A percentile compares a stretch with the other conserved stretches of the same genome.
Conservation (phyloP, 2,329 filamentous ascomycete genomes). For the Amphichorda felina region DNA sequence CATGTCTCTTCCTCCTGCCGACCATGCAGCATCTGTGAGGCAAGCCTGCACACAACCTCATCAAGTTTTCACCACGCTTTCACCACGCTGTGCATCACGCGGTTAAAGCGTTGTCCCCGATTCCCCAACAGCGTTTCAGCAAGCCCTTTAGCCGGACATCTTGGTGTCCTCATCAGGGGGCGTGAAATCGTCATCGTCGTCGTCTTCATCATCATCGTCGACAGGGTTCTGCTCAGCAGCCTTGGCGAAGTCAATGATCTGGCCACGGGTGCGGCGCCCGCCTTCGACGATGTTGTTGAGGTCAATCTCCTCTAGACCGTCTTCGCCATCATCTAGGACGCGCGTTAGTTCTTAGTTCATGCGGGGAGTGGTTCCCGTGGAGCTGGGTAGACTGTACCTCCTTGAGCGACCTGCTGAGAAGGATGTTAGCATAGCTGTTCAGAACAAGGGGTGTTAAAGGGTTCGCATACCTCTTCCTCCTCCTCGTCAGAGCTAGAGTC, state of each 20-base stretch:
- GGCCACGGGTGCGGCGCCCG: conserved; percentile 79
- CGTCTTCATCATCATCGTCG: conserved; percentile 70
- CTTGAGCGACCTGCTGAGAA: background rate
- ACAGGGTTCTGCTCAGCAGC: conserved; percentile 67
- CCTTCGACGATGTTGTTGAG: conserved; percentile 71
- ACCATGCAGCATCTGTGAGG: too few species aligned
- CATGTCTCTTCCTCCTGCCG: too few species aligned
- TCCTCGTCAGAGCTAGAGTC: conserved; percentile 53
- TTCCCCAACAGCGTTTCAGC: too few species aligned
- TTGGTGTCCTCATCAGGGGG: conserved; percentile 54
- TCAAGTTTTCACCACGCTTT: too few species aligned
- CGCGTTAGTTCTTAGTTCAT: conserved; percentile 3
- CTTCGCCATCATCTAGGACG: conserved; percentile 41
- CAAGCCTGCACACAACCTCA: too few species aligned
- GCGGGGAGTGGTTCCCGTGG: background rate
- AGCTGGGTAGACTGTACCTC: background rate
- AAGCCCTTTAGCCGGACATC: conserved; percentile 38
- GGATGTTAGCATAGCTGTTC: too few species aligned
- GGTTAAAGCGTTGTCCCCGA: too few species aligned
- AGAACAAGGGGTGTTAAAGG: too few species aligned
- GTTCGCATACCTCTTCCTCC: conserved; percentile 17
- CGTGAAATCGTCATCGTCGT: conserved; percentile 63
- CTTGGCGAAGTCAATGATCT: conserved; percentile 86
- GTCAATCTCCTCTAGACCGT: conserved; percentile 87
- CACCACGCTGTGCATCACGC: too few species aligned